Percentiles rank a stretch among this genome's conserved stretches.
Conservation (phyloP, 345 rosid genomes). For the Corchorus olitorius region DNA sequence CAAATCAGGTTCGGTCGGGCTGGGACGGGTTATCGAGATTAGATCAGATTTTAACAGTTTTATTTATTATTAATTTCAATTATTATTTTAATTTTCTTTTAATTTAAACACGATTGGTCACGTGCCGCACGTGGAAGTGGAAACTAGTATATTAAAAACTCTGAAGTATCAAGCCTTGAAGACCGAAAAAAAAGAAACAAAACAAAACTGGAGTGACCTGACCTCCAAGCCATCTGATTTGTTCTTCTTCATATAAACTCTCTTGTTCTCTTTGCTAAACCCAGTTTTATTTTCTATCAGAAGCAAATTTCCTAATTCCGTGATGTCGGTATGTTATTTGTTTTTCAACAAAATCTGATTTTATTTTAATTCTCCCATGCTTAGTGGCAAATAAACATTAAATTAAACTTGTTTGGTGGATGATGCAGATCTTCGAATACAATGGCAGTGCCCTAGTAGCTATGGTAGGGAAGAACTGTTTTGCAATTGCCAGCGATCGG, state of each 20-base stretch:
- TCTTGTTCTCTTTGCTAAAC: not conserved
- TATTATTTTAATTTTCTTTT: too few species aligned
- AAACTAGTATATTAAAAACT: not conserved
- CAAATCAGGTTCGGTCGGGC: too few species aligned
- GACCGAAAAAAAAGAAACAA: not conserved
- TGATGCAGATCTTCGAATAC: constrained; percentile 85
- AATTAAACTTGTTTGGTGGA: not conserved
- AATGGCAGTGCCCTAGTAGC: constrained; percentile 99
- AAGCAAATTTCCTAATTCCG: constrained; percentile 8
- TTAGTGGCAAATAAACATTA: not conserved
- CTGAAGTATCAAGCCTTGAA: too few species aligned
- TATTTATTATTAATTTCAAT: too few species aligned
- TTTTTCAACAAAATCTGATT: not conserved
- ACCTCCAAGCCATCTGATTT: constrained; percentile 42
- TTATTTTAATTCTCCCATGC: not conserved
- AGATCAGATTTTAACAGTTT: too few species aligned
- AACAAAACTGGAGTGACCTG: constrained; percentile 31
- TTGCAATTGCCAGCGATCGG: constrained; percentile 97
- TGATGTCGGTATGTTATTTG: constrained; percentile 57
- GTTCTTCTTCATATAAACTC: constrained; percentile 23
- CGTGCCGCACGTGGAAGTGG: too few species aligned
- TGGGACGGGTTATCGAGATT: too few species aligned
- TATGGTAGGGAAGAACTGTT: constrained; percentile 99
- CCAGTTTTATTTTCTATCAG: not conserved
- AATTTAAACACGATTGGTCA: too few species aligned